Evolutionary conservation across 2,329 filamentous ascomycete species (phyloP).

Genomic region (Aspergillus nomiae): DNA sequence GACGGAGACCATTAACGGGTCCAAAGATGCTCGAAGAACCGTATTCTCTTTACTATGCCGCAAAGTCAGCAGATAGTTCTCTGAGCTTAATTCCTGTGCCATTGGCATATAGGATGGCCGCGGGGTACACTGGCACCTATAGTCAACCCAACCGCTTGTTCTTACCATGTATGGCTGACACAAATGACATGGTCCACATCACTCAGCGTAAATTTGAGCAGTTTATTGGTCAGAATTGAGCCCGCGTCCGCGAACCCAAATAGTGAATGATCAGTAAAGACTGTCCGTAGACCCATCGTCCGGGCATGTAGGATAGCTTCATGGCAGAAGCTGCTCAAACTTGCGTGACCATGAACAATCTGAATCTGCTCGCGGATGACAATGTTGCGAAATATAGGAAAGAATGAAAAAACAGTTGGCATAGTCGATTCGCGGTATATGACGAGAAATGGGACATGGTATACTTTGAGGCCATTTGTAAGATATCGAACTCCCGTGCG

Average conservation of each 20-base stretch:
- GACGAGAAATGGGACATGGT: slow-evolving; percentile 93
- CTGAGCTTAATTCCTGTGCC: neutral
- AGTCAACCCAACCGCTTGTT: neutral
- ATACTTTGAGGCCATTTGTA: slow-evolving; percentile 97
- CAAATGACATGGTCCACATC: slow-evolving; percentile 98
- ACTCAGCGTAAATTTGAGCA: slow-evolving; percentile 92
- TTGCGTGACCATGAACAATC: slow-evolving; percentile 97
- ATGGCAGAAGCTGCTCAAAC: slow-evolving; percentile 87
- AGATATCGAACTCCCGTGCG: slow-evolving; percentile 91
- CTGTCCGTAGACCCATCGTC: slow-evolving; percentile 93
- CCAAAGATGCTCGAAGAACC: slow-evolving; percentile 87
- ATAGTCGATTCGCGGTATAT: slow-evolving; percentile 94
- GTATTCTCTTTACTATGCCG: slow-evolving; percentile 87
- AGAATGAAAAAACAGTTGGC: slow-evolving; percentile 97
- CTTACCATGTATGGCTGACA: slow-evolving; percentile 94
- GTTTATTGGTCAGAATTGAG: slow-evolving; percentile 94
- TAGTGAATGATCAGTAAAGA: slow-evolving; percentile 95
- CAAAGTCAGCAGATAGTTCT: slow-evolving; percentile 12
- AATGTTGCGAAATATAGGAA: slow-evolving; percentile 96
- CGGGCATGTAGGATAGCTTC: slow-evolving; percentile 92
- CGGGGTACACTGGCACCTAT: neutral
- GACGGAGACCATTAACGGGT: slow-evolving; percentile 95
- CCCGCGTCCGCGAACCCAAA: slow-evolving; percentile 97
- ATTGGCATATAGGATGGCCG: neutral
- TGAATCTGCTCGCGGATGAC: slow-evolving; percentile 91